Evolutionary conservation across 345 rosid species (phyloP).

Genomic region (Eucalyptus tenuipes): DNA sequence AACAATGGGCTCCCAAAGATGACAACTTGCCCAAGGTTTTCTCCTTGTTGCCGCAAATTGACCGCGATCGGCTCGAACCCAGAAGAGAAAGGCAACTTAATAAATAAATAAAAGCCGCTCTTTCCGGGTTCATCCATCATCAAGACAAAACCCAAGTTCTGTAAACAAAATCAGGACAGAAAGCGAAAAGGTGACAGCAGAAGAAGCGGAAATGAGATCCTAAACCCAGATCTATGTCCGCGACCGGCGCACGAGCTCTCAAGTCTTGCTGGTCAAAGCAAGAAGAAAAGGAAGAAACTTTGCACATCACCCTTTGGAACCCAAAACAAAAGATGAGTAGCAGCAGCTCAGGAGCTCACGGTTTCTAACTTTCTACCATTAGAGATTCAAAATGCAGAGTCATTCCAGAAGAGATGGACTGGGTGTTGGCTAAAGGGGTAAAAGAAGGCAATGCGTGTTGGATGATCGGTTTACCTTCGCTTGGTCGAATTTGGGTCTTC

Average conservation of each 20-base stretch:
- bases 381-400: neutral
- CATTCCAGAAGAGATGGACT: neutral
- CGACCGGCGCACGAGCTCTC: neutral
- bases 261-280: neutral
- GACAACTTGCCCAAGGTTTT: neutral
- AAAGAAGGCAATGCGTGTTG: neutral
- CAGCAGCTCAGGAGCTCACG: neutral
- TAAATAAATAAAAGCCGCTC: neutral
- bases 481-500: neutral
- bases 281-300: neutral
- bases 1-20: neutral
- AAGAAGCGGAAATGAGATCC: neutral
- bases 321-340: neutral
- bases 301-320: neutral
- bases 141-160: neutral
- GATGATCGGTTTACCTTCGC: neutral
- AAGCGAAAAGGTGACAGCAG: neutral
- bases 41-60: neutral
- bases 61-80: neutral
- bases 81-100: neutral
- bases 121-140: neutral
- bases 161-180: neutral
- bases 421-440: neutral
- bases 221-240: neutral
- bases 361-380: neutral